These are phyloP conservation scores for Entomortierella lignicola DNA, from an alignment of 192 early-diverging fungal genomes.

Conservation along the genomic window DNA sequence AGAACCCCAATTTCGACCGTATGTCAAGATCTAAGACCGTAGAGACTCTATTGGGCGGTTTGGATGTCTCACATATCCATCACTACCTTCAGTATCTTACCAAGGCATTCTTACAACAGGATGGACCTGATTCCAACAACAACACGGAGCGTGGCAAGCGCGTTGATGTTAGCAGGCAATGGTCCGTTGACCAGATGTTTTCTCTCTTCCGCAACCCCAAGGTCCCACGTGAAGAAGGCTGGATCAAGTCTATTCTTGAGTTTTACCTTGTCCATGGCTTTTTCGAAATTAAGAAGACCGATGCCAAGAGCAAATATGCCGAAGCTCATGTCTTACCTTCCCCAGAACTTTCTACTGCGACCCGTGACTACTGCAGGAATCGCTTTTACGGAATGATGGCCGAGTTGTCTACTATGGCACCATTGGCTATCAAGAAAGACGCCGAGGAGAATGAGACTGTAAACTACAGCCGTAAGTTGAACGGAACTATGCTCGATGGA, in stretches of 20 bases:
- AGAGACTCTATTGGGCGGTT: slow-evolving; percentile 75
- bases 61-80: slow-evolving; percentile 76
- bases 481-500: slow-evolving; percentile 68
- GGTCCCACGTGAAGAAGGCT: slow-evolving; percentile 80
- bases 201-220: slow-evolving; percentile 77
- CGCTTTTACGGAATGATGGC: slow-evolving; percentile 76
- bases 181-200: slow-evolving; percentile 88
- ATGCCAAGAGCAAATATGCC: slow-evolving; percentile 55
- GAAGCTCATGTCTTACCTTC: slow-evolving; percentile 55
- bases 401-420: slow-evolving; percentile 70
- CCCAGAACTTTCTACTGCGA: slow-evolving; percentile 68
- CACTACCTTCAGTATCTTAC: slow-evolving; percentile 82
- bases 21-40: slow-evolving; percentile 83
- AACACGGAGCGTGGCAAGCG: slow-evolving; percentile 41
- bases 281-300: slow-evolving; percentile 67
- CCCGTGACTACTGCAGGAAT: slow-evolving; percentile 68
- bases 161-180: slow-evolving; percentile 71
- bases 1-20: slow-evolving; percentile 75
- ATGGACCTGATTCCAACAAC: slow-evolving; percentile 54
- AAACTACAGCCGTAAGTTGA: slow-evolving; percentile 55
- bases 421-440: slow-evolving; percentile 52
- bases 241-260: slow-evolving; percentile 72
- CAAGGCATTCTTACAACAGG: slow-evolving; percentile 71
- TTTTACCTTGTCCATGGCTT: slow-evolving; percentile 82
- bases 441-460: slow-evolving; percentile 39